Evolutionary conservation across 257 asterid species (phyloP).

Genomic region (Asclepias syriaca): DNA sequence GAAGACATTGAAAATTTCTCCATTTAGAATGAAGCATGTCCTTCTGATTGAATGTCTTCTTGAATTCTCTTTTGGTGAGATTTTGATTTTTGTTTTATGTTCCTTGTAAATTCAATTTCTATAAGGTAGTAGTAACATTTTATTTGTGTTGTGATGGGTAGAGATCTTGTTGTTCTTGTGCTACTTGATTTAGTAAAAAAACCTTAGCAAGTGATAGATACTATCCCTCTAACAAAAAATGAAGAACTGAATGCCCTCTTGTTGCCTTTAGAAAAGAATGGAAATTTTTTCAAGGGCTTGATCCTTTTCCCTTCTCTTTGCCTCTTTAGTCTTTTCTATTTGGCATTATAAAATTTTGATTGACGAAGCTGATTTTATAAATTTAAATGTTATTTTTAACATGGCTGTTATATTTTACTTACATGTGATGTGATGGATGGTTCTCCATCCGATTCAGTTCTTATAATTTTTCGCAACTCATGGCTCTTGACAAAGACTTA

Average conservation of each 20-base stretch:
- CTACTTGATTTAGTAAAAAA: not conserved
- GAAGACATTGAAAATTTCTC: too few relatives aligned
- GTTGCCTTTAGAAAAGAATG: not conserved
- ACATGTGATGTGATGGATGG: not conserved
- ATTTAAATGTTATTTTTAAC: not conserved
- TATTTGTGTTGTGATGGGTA: not conserved
- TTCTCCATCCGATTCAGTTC: not conserved
- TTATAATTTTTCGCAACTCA: conserved; percentile 14
- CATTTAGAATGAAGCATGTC: not conserved
- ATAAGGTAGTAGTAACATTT: not conserved
- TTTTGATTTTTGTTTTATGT: not conserved
- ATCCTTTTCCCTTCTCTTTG: not conserved
- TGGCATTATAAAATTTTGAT: not conserved
- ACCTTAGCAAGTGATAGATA: not conserved
- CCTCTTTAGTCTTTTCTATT: not conserved
- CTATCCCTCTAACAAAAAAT: not conserved
- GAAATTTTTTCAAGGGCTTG: not conserved
- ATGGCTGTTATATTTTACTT: not conserved
- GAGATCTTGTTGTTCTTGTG: not conserved
- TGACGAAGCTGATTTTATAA: not conserved
- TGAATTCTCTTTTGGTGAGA: not conserved
- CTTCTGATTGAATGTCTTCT: not conserved
- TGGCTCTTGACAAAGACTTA: conserved; percentile 45
- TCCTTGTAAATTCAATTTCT: not conserved
- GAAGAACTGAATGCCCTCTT: not conserved